A percentile compares a stretch with the other conserved stretches of the same genome.
phyloP scores from a whole-genome alignment of 768 basidiomycete genomes.

The Clavulina sp. region DNA sequence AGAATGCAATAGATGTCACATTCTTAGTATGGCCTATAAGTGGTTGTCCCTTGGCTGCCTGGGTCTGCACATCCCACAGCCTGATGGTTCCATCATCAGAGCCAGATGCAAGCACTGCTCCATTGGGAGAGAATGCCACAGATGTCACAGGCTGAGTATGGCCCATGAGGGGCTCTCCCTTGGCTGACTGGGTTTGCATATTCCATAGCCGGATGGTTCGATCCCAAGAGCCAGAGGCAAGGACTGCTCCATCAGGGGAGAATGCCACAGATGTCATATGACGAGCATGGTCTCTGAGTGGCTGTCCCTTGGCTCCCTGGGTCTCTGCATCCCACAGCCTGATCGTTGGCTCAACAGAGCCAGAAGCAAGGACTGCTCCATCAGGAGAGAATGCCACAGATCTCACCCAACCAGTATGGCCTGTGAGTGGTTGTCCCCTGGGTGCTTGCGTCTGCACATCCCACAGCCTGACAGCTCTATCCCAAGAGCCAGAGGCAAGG shows the following conservation, averaged over 20 bases:
- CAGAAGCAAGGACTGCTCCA: constrained; percentile 24
- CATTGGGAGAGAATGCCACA: constrained; percentile 7
- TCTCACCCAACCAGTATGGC: constrained; percentile 29
- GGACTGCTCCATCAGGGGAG: neutral
- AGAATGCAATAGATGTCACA: constrained; percentile 6
- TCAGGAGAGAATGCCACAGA: constrained; percentile 27
- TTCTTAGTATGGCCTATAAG: neutral
- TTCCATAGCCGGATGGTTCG: constrained; percentile 6
- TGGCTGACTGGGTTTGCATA: neutral
- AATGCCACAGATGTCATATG: neutral
- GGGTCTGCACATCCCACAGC: no score
- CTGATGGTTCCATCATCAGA: no score
- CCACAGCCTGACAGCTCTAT: constrained; percentile 6
- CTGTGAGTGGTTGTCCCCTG: constrained; percentile 17
- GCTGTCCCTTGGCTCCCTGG: constrained; percentile 13
- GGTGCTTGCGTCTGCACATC: neutral
- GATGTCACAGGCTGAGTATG: neutral
- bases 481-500: constrained; percentile 5
- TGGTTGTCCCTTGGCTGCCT: no score
- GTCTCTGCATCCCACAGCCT: constrained; percentile 27
- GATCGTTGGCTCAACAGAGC: constrained; percentile 26
- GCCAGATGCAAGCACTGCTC: no score
- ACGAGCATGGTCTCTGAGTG: neutral
- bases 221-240: constrained; percentile 5
- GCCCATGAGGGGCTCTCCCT: neutral